Percentiles rank a stretch among this genome's conserved stretches.
Conservation (phyloP, 768 basidiomycete genomes). For the Panaeolus cyanescens region DNA sequence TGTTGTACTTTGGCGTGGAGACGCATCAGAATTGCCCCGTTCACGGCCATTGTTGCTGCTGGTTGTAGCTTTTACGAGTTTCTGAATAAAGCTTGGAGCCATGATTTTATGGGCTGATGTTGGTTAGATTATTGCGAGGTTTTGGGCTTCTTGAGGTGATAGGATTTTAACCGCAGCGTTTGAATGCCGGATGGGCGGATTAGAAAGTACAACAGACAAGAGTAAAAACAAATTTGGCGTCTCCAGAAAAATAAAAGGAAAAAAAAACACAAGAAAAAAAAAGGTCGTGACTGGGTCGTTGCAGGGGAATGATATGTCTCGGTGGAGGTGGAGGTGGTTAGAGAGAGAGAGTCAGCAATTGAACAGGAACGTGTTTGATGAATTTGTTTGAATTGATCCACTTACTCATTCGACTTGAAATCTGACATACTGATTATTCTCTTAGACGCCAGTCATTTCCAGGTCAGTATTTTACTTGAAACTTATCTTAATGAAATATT, state of each 20-base stretch:
- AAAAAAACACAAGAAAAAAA: background rate
- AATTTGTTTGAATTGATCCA: no score
- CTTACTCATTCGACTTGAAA: no score
- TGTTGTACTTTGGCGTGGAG: constrained; percentile 11
- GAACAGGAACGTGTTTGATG: no score
- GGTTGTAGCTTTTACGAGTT: constrained; percentile 22
- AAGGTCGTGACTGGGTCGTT: background rate
- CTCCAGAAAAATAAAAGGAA: background rate
- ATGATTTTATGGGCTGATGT: constrained; percentile 13
- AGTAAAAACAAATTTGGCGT: background rate
- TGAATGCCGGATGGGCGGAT: background rate
- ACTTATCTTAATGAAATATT: no score
- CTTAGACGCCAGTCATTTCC: no score
- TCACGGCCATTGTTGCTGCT: constrained; percentile 15
- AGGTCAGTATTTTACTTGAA: no score
- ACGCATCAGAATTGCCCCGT: constrained; percentile 20
- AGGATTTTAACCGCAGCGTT: background rate
- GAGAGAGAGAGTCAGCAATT: background rate
- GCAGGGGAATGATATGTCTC: background rate
- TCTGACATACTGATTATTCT: no score
- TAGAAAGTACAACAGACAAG: background rate
- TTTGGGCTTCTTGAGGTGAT: background rate
- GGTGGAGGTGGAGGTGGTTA: background rate
- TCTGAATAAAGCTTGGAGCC: constrained; percentile 26
- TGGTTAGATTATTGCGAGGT: constrained; percentile 6